Conservation (phyloP, 208 protist species). For the Blechomonas ayalai region DNA sequence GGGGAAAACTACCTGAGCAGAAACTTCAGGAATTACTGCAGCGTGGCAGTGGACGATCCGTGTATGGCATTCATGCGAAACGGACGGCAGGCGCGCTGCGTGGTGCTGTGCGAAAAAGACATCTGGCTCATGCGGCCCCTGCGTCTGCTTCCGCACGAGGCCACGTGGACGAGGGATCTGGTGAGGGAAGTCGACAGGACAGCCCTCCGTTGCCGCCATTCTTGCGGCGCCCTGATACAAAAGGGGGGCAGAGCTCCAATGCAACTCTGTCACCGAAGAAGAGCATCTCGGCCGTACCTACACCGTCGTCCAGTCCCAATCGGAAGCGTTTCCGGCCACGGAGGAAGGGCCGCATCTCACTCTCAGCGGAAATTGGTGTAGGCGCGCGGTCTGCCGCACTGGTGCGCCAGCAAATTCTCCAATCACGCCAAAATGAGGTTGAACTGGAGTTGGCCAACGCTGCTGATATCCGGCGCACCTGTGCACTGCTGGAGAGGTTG, state of each 20-base stretch:
- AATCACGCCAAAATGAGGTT: slow-evolving; percentile 22
- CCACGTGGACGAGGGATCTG: no score
- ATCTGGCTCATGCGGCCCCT: no score
- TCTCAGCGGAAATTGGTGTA: slow-evolving; percentile 39
- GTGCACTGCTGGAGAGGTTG: slow-evolving; percentile 26
- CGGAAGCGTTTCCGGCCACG: slow-evolving; percentile 1
- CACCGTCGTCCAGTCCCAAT: no score
- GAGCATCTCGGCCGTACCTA: no score
- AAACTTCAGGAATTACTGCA: slow-evolving; percentile 7
- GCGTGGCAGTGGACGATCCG: slow-evolving; percentile 15
- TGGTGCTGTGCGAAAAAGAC: no score
- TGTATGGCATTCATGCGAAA: slow-evolving; percentile 18
- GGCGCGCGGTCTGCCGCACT: slow-evolving; percentile 27
- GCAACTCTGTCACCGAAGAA: no score
- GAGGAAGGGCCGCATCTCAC: slow-evolving; percentile 10
- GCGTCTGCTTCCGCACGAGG: no score
- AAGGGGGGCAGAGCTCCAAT: no score
- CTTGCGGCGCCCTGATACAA: no score
- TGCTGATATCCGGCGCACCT: slow-evolving; percentile 32
- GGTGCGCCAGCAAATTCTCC: slow-evolving; percentile 22
- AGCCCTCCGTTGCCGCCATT: no score
- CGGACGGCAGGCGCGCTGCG: no score
- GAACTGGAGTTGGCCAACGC: slow-evolving; percentile 22
- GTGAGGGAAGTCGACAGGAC: no score
- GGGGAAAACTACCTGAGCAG: neutral